Evolutionary conservation across 2,329 filamentous ascomycete genomes (phyloP).

Genomic region (Bimuria novae-zelandiae): DNA sequence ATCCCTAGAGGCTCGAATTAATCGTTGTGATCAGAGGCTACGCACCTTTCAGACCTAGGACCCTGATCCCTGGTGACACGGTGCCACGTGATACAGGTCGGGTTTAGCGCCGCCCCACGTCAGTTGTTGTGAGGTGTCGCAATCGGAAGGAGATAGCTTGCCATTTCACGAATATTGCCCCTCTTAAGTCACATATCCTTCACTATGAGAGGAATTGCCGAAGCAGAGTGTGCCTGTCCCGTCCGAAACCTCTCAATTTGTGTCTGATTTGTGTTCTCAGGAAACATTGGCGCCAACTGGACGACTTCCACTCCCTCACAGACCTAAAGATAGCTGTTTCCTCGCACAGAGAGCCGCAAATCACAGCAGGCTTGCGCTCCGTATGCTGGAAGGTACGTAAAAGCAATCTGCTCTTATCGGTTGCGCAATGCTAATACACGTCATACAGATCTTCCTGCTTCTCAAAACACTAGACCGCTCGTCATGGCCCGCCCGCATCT

Average conservation of each 20-base stretch:
- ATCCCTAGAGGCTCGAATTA: too few species aligned
- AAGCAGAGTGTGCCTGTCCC: slow-evolving; percentile 35
- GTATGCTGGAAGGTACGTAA: slow-evolving; percentile 90
- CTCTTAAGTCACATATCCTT: slow-evolving; percentile 7
- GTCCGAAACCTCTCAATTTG: too few species aligned
- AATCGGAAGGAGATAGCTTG: slow-evolving; percentile 11
- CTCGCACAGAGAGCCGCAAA: slow-evolving; percentile 40
- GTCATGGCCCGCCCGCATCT: slow-evolving; percentile 71
- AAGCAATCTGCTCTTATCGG: too few species aligned
- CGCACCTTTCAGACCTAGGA: neutral
- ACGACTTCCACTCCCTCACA: slow-evolving; percentile 43
- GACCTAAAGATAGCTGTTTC: slow-evolving; percentile 45
- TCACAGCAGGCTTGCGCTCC: slow-evolving; percentile 73
- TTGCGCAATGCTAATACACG: too few species aligned
- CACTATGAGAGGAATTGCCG: slow-evolving; percentile 39
- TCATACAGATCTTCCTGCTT: slow-evolving; percentile 76
- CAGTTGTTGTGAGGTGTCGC: slow-evolving; percentile 17
- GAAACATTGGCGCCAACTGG: slow-evolving; percentile 44
- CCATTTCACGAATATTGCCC: slow-evolving; percentile 27
- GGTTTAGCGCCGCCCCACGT: slow-evolving; percentile 4
- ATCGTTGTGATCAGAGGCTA: neutral
- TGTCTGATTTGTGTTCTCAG: too few species aligned
- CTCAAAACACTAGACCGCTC: slow-evolving; percentile 68
- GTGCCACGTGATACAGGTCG: slow-evolving; percentile 4
- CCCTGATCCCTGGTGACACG: neutral